Evolutionary conservation across 73 alveolate species (phyloP).

Genomic region (Paramecium sonneborni): DNA sequence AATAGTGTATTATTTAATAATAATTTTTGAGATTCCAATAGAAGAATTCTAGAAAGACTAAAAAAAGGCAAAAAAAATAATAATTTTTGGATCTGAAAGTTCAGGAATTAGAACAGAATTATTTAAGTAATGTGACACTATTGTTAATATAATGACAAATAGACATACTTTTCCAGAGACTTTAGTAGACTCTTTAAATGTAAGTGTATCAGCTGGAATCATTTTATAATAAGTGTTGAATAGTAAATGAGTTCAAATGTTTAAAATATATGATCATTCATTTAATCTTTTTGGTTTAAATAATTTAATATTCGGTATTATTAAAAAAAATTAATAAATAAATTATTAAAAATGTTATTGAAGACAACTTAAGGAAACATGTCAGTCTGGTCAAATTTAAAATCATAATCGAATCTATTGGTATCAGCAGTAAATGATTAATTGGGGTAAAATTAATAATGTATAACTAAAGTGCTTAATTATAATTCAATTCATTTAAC

Average conservation of each 20-base stretch:
- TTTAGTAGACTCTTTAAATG: slow-evolving; percentile 59
- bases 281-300: not conserved
- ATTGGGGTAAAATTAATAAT: not conserved
- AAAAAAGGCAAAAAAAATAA: slow-evolving; percentile 4
- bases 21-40: not conserved
- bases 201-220: slow-evolving; percentile 49
- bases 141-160: not conserved
- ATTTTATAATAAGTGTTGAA: not conserved
- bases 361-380: not conserved
- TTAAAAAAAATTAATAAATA: not conserved
- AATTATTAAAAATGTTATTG: not conserved
- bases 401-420: not conserved
- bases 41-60: not conserved
- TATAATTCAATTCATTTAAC: slow-evolving; percentile 16
- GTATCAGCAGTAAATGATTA: not conserved
- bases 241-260: not conserved
- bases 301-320: not conserved
- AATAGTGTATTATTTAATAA: not conserved
- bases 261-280: not conserved
- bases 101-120: slow-evolving; percentile 43
- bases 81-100: slow-evolving; percentile 58
- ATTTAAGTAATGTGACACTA: slow-evolving; percentile 25
- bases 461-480: not conserved
- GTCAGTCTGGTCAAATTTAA: slow-evolving; percentile 29
- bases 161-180: slow-evolving; percentile 53